Evolutionary conservation across 2,329 filamentous ascomycete genomes (phyloP), one percentile per base, ranked within the genome.

Genomic region (Penicillium italicum): DNA sequence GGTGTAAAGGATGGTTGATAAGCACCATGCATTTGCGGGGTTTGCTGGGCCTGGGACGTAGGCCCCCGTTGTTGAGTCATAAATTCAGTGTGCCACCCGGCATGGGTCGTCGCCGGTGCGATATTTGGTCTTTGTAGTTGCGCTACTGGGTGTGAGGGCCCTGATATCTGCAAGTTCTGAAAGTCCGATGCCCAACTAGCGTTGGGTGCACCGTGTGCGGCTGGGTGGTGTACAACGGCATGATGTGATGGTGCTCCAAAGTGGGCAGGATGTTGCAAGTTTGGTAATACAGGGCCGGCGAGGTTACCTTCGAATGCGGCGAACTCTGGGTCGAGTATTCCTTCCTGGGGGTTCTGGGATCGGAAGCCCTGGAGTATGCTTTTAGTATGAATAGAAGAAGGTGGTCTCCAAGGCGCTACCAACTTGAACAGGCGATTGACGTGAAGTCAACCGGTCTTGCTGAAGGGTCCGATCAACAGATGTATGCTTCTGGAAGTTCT

Each of bases 401-500:
- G 2, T 1, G 2, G 12, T 16, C 6, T 9, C 11, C 5, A 26
- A 5, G 28, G 2, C 4, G 4, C 18, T 11, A 48, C 48, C 2
- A 42, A 59, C 85, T 72, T 86, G 82, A 47, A 77, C 73, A 42
- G 81, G 78, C 50, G 80, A 75, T 52, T 81, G 78, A 57, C 81
- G 80, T 10, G 79, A 76, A 34, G 79, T 73, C 44, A 89, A 66
- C 49, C 87, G 85, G 72, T 91, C 89, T 71, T 90, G 89, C 68
- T 91, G 88, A 46, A 88, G 77, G 10, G 85, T 85, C 52, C 86
- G 80, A 69, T 91, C 87, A 59, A 83, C 80, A 46, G 86, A 80
- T 11, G 83, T 77, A 71, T 91, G 88, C 65, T 87, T 85, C 66
- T 87, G 82, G 69, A 91, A 84, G 67, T 82, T 86, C 72, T 90